phyloP scores from a whole-genome alignment of 2,329 filamentous ascomycete species.

The Tolypocladium pustulatum region DNA sequence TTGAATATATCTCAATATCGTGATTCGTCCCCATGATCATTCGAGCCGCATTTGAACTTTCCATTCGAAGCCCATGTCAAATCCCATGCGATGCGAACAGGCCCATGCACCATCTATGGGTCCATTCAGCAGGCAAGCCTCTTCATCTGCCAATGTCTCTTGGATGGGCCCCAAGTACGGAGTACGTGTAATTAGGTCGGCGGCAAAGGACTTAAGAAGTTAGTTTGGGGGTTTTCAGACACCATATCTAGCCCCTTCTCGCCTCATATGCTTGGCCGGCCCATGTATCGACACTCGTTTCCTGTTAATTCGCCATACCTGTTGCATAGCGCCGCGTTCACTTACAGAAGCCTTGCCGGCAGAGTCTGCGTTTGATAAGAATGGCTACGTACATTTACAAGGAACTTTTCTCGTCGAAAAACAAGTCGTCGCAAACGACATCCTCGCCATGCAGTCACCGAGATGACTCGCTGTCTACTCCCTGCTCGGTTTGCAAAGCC shows the following conservation, averaged over 20 bases:
- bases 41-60: not conserved
- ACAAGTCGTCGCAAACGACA: not conserved
- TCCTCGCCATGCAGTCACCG: slow-evolving; percentile 11
- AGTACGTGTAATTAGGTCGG: not conserved
- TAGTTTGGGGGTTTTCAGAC: not conserved
- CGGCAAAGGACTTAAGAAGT: not conserved
- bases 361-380: not conserved
- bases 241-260: not conserved
- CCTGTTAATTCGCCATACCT: not conserved
- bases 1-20: not conserved
- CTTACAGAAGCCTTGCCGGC: not conserved
- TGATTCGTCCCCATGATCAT: not conserved
- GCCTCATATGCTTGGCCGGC: not conserved
- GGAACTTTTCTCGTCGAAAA: not conserved
- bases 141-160: not conserved
- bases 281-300: not conserved
- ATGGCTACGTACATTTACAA: not conserved
- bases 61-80: not conserved
- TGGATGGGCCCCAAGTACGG: not conserved
- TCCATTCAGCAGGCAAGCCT: not conserved
- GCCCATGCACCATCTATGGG: not conserved
- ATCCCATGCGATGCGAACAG: not conserved
- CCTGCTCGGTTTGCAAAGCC: slow-evolving; percentile 20
- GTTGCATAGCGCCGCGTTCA: not conserved
- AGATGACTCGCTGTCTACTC: slow-evolving; percentile 4